These are phyloP conservation scores for Fusarium coffeatum DNA, from an alignment of 2,329 filamentous ascomycete genomes.

Conservation along the genomic window DNA sequence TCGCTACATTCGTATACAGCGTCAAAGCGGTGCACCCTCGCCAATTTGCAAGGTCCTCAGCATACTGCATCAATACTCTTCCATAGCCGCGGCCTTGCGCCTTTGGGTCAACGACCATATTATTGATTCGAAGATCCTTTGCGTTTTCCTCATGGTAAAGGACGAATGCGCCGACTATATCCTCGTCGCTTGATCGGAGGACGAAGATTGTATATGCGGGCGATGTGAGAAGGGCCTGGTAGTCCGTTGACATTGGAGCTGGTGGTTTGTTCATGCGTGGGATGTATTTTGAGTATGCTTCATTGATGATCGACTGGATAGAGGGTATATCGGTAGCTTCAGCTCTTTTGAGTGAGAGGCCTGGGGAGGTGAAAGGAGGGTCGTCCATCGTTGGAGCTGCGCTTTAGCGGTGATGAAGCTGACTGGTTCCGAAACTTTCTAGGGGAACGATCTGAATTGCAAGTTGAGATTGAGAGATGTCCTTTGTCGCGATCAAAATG, in stretches of 20 bases:
- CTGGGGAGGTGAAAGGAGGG: neutral
- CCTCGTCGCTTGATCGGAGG: slow-evolving; percentile 32
- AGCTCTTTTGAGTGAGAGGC: slow-evolving; percentile 5
- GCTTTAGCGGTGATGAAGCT: neutral
- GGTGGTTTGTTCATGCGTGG: slow-evolving; percentile 51
- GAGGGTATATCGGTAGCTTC: slow-evolving; percentile 39
- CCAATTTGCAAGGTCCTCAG: slow-evolving; percentile 45
- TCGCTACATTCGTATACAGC: slow-evolving; percentile 52
- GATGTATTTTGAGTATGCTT: slow-evolving; percentile 51
- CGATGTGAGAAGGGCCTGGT: slow-evolving; percentile 44
- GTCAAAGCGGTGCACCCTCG: slow-evolving; percentile 39
- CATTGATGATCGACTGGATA: slow-evolving; percentile 47
- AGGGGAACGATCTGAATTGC: neutral
- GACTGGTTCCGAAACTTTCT: neutral
- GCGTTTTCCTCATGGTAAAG: slow-evolving; percentile 26
- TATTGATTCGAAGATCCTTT: slow-evolving; percentile 44
- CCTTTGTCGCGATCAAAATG: neutral
- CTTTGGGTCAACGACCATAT: slow-evolving; percentile 45
- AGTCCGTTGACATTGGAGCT: slow-evolving; percentile 53
- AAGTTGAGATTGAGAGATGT: neutral
- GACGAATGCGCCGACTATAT: slow-evolving; percentile 48
- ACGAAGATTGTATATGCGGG: slow-evolving; percentile 43
- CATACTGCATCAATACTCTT: slow-evolving; percentile 48
- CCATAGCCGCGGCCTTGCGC: slow-evolving; percentile 51
- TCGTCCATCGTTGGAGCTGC: neutral